A percentile compares a stretch with the other conserved stretches of the same genome.
Evolutionary conservation across 108 stramenopile genomes (phyloP).

Genomic region (Cyclotella sp.): DNA sequence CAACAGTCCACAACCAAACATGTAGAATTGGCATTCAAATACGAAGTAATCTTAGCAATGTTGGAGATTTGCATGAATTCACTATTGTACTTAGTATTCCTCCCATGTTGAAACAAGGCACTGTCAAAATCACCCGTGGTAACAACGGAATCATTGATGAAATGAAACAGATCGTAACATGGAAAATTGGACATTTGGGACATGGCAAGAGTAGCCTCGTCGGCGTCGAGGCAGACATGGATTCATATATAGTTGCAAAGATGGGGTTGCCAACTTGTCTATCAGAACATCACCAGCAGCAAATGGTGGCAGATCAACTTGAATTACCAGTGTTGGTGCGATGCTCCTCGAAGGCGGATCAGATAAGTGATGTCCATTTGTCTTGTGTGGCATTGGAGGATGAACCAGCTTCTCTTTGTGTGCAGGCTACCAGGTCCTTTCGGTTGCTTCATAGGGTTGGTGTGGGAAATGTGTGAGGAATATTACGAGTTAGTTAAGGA

Average conservation of each 20-base stretch:
- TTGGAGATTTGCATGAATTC: conserved; percentile 66
- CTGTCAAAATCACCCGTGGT: conserved; percentile 61
- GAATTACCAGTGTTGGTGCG: conserved; percentile 72
- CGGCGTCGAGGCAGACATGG: conserved; percentile 55
- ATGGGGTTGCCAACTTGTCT: neutral
- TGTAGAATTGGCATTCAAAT: conserved; percentile 77
- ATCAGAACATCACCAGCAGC: conserved; percentile 10
- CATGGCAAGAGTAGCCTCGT: conserved; percentile 78
- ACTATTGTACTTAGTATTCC: conserved; percentile 65
- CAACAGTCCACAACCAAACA: conserved; percentile 50
- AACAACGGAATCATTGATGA: conserved; percentile 62
- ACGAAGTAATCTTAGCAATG: conserved; percentile 73
- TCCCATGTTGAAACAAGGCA: conserved; percentile 43
- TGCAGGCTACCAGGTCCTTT: neutral
- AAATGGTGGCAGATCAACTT: conserved; percentile 28
- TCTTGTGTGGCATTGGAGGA: neutral
- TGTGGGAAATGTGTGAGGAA: neutral
- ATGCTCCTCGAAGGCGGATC: conserved; percentile 66
- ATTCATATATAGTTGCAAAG: neutral
- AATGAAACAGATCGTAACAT: conserved; percentile 64
- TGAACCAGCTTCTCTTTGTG: neutral
- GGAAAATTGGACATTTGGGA: conserved; percentile 60
- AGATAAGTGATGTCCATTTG: conserved; percentile 56
- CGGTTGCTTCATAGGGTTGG: conserved; percentile 8
- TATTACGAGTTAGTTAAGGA: too few relatives aligned